Evolutionary conservation across 202 grass and related monocot genomes (phyloP).

Genomic region (Thinopyrum obtusiflorum): DNA sequence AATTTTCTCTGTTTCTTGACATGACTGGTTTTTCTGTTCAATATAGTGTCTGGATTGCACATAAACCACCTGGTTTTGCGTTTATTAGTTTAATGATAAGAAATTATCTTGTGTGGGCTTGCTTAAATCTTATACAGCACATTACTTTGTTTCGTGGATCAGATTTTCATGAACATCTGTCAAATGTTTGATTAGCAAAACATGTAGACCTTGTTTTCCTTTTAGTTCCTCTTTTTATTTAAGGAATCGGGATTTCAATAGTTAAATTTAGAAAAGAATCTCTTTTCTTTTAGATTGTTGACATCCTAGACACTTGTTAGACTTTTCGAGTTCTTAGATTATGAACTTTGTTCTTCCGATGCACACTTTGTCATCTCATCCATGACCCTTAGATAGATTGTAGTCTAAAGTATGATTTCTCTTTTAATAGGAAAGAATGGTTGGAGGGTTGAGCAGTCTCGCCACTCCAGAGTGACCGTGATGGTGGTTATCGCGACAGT

Average conservation of each 20-base stretch:
- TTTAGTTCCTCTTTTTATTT: background rate
- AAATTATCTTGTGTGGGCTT: background rate
- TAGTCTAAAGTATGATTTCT: conserved; percentile 3
- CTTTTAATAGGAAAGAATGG: conserved; percentile 76
- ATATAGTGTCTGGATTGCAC: conserved; percentile 80
- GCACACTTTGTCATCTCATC: background rate
- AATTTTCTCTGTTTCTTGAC: background rate
- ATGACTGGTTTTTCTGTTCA: conserved; percentile 13
- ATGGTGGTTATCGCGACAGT: too few relatives aligned
- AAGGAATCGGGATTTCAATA: background rate
- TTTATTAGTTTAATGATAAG: conserved; percentile 77
- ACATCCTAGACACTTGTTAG: background rate
- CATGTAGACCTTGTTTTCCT: background rate
- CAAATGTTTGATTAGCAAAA: background rate
- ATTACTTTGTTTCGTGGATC: background rate
- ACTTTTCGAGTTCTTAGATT: background rate
- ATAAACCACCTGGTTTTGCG: conserved; percentile 81
- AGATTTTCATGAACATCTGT: background rate
- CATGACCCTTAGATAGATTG: background rate
- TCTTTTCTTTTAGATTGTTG: background rate
- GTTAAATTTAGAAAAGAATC: background rate
- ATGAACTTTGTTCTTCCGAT: background rate
- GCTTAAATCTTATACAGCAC: background rate
- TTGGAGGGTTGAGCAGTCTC: conserved; percentile 94
- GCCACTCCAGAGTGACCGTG: conserved; percentile 52